Conservation (phyloP, 202 grass and related monocot genomes). For the Carex sylvatica region DNA sequence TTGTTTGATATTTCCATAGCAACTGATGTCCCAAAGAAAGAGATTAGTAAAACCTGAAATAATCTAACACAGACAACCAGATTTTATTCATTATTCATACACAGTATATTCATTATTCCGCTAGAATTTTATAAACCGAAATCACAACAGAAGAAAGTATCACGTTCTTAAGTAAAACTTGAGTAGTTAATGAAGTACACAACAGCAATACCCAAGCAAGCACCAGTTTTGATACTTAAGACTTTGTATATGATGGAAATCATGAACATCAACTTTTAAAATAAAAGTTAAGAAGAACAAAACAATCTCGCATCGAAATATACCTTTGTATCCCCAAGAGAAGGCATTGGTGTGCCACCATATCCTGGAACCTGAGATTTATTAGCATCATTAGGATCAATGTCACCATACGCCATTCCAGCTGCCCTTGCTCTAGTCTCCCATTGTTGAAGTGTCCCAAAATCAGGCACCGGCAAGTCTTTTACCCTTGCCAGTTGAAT, state of each 20-base stretch:
- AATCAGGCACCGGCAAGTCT: conserved; percentile 87
- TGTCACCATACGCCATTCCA: conserved; percentile 44
- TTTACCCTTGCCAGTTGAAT: conserved; percentile 73
- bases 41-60: not conserved
- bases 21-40: not conserved
- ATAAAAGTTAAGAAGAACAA: not conserved
- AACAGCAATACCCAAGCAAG: not conserved
- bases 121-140: not conserved
- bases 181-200: not conserved
- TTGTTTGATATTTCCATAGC: not conserved
- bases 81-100: not conserved
- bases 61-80: not conserved
- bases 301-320: not conserved
- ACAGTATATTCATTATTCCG: not conserved
- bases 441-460: conserved; percentile 91
- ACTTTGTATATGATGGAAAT: not conserved
- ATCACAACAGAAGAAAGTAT: conserved; percentile 7
- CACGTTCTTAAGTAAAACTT: not conserved
- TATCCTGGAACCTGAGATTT: conserved; percentile 78
- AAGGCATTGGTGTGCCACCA: conserved; percentile 83
- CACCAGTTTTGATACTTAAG: not conserved
- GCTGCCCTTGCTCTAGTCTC: conserved; percentile 67
- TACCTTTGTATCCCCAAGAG: conserved; percentile 86
- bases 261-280: not conserved
- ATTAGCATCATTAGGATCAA: conserved; percentile 56